phyloP scores from a whole-genome alignment of 1,284 basidiomycete genomes.

The Cystobasidiaceae sp. region DNA sequence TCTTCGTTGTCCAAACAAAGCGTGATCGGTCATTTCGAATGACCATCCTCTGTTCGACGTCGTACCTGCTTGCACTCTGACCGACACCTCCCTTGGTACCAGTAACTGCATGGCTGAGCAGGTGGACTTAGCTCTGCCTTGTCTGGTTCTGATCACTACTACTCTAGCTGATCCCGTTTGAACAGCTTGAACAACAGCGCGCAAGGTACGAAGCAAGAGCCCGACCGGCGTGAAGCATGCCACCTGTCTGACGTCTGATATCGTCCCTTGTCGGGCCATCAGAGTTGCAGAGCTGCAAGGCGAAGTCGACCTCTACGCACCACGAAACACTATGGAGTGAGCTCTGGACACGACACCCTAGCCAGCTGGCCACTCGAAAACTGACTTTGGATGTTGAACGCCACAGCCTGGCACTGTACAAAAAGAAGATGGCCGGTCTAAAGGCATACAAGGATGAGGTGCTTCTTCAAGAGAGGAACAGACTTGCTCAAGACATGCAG shows the following conservation, averaged over 20 bases:
- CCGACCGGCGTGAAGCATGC: neutral
- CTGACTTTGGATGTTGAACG: too few species aligned
- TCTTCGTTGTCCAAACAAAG: neutral
- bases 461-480: neutral
- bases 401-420: slow-evolving; percentile 1
- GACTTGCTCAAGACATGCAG: slow-evolving; percentile 2
- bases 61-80: too few species aligned
- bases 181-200: neutral
- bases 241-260: slow-evolving; percentile 1
- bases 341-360: neutral
- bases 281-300: neutral
- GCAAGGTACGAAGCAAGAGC: neutral
- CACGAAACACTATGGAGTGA: neutral
- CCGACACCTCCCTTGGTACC: neutral
- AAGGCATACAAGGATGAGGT: neutral
- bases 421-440: neutral
- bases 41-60: too few species aligned
- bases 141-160: neutral
- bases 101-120: neutral
- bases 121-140: neutral
- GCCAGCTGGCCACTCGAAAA: too few species aligned
- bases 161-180: too few species aligned
- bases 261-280: neutral
- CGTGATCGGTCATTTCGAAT: too few species aligned
- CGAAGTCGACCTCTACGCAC: neutral